Evolutionary conservation across 768 basidiomycete species (phyloP).

Genomic region (Lactarius evosmus): DNA sequence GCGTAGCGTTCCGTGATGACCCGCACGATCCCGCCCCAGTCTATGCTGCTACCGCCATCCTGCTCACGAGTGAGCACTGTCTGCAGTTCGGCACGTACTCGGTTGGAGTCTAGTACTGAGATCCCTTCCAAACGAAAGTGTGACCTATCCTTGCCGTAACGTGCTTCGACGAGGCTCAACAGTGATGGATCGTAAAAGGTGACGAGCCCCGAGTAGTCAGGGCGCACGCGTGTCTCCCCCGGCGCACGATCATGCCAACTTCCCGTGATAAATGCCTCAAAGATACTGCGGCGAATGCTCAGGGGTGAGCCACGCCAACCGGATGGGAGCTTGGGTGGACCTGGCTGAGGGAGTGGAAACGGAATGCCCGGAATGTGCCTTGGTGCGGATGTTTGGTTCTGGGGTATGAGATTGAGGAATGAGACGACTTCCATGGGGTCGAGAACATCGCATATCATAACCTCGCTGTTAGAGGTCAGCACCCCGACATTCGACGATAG

Average conservation of each 20-base stretch:
- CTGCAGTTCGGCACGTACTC: slow-evolving; percentile 28
- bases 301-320: slow-evolving; percentile 26
- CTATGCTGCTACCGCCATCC: slow-evolving; percentile 35
- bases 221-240: slow-evolving; percentile 42
- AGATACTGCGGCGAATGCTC: neutral
- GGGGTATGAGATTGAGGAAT: slow-evolving; percentile 14
- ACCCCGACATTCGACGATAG: neutral
- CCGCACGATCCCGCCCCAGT: slow-evolving; percentile 42
- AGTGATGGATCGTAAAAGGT: slow-evolving; percentile 44
- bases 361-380: neutral
- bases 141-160: slow-evolving; percentile 36
- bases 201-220: slow-evolving; percentile 42
- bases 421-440: slow-evolving; percentile 21
- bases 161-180: slow-evolving; percentile 37
- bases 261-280: slow-evolving; percentile 37
- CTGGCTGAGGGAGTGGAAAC: neutral
- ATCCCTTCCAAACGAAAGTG: slow-evolving; percentile 39
- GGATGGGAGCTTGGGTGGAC: slow-evolving; percentile 11
- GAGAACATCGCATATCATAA: slow-evolving; percentile 2
- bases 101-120: slow-evolving; percentile 31
- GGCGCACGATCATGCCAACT: slow-evolving; percentile 43
- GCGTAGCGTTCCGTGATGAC: slow-evolving; percentile 42
- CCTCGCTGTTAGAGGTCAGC: slow-evolving; percentile 11
- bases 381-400: neutral
- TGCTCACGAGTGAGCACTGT: slow-evolving; percentile 29